These are phyloP conservation scores for Solanum neorickii DNA, from an alignment of 257 asterid species.

Conservation along the genomic window DNA sequence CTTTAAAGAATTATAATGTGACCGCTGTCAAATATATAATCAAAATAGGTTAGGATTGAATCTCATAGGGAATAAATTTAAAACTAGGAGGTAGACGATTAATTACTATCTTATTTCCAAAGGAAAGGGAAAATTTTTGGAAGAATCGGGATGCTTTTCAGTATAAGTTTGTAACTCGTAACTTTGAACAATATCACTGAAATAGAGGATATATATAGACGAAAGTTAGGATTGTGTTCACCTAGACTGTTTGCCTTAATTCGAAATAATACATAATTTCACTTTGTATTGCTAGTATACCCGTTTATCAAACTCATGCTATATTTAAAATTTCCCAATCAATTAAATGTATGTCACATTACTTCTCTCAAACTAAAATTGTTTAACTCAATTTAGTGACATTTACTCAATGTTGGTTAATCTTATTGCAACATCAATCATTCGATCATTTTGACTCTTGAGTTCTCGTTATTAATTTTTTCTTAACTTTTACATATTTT, in stretches of 20 bases:
- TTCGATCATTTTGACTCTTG: neutral
- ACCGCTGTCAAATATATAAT: no score
- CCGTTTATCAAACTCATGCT: neutral
- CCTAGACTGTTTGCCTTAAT: neutral
- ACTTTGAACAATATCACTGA: neutral
- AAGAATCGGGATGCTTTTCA: neutral
- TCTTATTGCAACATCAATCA: neutral
- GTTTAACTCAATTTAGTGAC: neutral
- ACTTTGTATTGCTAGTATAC: neutral
- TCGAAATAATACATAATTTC: neutral
- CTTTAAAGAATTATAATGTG: no score
- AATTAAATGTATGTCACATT: neutral
- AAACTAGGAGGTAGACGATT: no score
- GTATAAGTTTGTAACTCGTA: neutral
- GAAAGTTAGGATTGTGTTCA: neutral
- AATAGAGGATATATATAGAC: no score
- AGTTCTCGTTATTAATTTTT: no score
- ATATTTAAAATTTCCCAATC: neutral
- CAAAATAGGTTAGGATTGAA: no score
- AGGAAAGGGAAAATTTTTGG: neutral
- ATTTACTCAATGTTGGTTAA: neutral
- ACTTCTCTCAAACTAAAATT: neutral
- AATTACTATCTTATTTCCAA: no score
- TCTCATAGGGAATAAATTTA: no score
- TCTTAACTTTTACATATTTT: neutral